Evolutionary conservation across 805 yeast species (phyloP), one percentile per base, ranked within the genome.

Genomic region (Pichia pseudocactophila): DNA sequence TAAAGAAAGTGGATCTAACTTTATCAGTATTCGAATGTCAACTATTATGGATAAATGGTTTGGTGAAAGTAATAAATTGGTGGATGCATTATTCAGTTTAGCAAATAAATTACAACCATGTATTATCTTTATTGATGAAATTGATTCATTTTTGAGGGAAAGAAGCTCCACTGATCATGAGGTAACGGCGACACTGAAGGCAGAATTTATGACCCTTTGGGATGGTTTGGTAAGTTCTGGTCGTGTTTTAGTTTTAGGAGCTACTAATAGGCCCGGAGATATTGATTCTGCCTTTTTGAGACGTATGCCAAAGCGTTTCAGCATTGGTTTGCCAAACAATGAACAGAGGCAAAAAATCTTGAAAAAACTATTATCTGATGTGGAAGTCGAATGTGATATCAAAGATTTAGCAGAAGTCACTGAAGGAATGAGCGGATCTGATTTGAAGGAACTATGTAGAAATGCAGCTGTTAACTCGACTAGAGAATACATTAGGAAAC

Each of bases 191-290:
- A 81, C 82, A 74, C 68, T 90, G 48, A 90, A 90, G 63, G 96
- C 97, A 1, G 97, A 90, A 62, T 92, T 90, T 56, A 90, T 90
- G 97, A 87, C 96, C 0, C 66, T 90, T 39, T 90, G 97, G 97
- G 98, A 90, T 61, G 98, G 98, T 0, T 67, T 90, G 27, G 64
- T 74, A 7, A 73, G 83, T 9, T 59, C 63, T n/a, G 95, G 95
- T 2, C 70, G 95, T 37, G 74, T 92, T 4, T 66, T 90, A 66
- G 87, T 90, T 2, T 73, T 90, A 53, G 98, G 97, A 3, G 97
- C 97, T 9, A 90, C 98, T 0, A 90, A 90, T 59, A 70, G 98
- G 50, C 88, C 92, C 34, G 74, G 75, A 46, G 98, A 90, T 59
- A 90, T 90, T 36, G 98, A 90, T 57, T 73, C 76, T 47, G 98